phyloP scores from a whole-genome alignment of 768 basidiomycete genomes.

The Suillus occidentalis region DNA sequence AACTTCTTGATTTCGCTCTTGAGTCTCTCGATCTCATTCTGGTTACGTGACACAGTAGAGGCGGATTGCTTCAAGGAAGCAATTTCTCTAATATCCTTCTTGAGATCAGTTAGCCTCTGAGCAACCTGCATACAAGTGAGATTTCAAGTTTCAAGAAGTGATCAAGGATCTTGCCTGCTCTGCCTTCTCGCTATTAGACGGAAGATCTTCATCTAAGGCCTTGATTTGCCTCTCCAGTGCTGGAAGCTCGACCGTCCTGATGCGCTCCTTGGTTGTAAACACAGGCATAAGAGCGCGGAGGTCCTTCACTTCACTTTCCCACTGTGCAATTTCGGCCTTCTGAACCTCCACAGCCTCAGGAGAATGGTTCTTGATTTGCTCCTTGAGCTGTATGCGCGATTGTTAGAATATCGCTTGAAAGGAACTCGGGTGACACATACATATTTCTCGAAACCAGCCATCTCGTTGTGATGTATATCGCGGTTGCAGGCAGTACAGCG shows the following conservation, averaged over 20 bases:
- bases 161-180: slow-evolving; percentile 53
- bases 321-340: slow-evolving; percentile 50
- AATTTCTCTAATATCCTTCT: slow-evolving; percentile 62
- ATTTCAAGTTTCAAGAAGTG: slow-evolving; percentile 5
- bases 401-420: slow-evolving; percentile 1
- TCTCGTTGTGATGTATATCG: slow-evolving; percentile 52
- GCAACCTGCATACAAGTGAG: slow-evolving; percentile 40
- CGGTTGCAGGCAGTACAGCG: slow-evolving; percentile 79
- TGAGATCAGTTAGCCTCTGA: slow-evolving; percentile 51
- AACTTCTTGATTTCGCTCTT: slow-evolving; percentile 60
- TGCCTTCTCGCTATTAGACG: slow-evolving; percentile 48
- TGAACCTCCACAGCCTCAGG: slow-evolving; percentile 43
- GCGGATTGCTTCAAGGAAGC: slow-evolving; percentile 60
- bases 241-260: slow-evolving; percentile 67
- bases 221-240: slow-evolving; percentile 61
- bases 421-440: slow-evolving; percentile 40
- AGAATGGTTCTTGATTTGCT: slow-evolving; percentile 56
- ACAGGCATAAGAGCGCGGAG: slow-evolving; percentile 61
- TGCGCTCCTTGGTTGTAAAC: slow-evolving; percentile 51
- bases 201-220: slow-evolving; percentile 53
- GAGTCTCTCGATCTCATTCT: slow-evolving; percentile 58
- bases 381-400: slow-evolving; percentile 50
- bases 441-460: slow-evolving; percentile 66
- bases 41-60: slow-evolving; percentile 54
- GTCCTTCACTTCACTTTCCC: slow-evolving; percentile 57